Base-by-base conservation (phyloP, 768 basidiomycete genomes). In the Nidularia sp. region DNA sequence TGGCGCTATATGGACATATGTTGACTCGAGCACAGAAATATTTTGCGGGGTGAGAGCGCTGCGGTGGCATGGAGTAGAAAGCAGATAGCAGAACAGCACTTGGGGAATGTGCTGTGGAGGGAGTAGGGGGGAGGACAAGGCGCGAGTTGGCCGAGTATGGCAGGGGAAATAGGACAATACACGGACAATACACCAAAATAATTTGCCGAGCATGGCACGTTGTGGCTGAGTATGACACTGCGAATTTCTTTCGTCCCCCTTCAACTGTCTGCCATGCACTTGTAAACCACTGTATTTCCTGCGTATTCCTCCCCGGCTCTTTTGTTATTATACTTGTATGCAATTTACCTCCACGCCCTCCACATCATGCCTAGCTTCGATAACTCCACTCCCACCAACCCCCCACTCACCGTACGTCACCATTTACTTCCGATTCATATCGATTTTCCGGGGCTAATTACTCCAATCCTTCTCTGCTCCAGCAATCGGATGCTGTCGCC, bases 401-500 rank as follows among this genome's bases (percentile, higher is more conserved):
- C 54, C 46, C 31, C 48, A 6, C 50, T 58, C 45, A 53, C 57
- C 57, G 57, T 63, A 63, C 60, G 61, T 59, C 59, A 56, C 44
- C 60, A 62, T 60, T 25, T 25, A 25, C 25, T 25, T 25, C 25
- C 25, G 25, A 25, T 25, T 25, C n/a, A n/a, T 25, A 25, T 25
- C 25, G 25, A 25, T 25, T 25, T 25, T 25, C 25, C 25, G 25
- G 25, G 25, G 25, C 25, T 25, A 25, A 25, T 25, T 25, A 25
- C 25, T 43, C 9, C 25, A 31, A 31, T 2, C 49, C 32, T 13
- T 45, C 39, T 32, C 33, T 2, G 29, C 33, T 35, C 10, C 53
- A 73, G 72, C 72, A 72, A 66, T 66, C 70, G 18, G 74, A 74
- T 56, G 71, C 72, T n/a, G 66, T 70, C n/a, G 70, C 70, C 9